Conservation (phyloP, 495 filamentous ascomycete genomes). For the Friedmanniomyces simplex region DNA sequence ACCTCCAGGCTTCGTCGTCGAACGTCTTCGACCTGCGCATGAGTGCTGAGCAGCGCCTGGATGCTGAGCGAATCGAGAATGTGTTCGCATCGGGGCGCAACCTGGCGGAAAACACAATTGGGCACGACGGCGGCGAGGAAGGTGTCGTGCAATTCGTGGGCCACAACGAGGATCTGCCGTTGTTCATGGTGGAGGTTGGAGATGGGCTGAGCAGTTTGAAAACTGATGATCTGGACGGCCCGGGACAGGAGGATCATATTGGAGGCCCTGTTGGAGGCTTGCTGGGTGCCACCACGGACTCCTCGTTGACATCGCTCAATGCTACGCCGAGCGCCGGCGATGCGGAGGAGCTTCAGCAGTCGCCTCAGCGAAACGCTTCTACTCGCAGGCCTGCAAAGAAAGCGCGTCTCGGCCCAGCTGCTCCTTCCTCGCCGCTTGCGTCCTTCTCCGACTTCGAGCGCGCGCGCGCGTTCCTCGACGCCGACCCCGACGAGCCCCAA, state of each 20-base stretch:
- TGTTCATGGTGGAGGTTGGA: slow-evolving; percentile 25
- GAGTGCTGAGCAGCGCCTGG: slow-evolving; percentile 2
- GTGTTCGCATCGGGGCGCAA: slow-evolving; percentile 2
- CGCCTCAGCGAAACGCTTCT: too few relatives aligned
- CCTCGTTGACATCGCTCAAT: not conserved
- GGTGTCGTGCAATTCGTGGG: slow-evolving; percentile 25
- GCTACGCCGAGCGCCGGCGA: not conserved
- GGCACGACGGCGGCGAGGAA: slow-evolving; percentile 4
- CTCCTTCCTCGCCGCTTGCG: not conserved
- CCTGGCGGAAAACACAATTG: slow-evolving; percentile 2
- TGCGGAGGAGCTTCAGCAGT: not conserved
- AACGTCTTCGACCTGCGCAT: slow-evolving; percentile 10
- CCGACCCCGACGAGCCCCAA: not conserved
- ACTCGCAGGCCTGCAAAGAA: too few relatives aligned
- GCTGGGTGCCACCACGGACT: not conserved
- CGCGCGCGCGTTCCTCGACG: slow-evolving; percentile 6
- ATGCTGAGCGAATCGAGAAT: slow-evolving; percentile 8
- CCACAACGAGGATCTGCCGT: slow-evolving; percentile 21
- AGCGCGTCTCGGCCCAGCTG: not conserved
- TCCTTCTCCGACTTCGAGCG: not conserved
- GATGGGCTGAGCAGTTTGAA: not conserved
- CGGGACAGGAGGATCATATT: too few relatives aligned
- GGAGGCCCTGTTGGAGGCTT: too few relatives aligned
- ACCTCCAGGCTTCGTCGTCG: slow-evolving; percentile 15
- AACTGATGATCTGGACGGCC: not conserved